A percentile compares a stretch with the other conserved stretches of the same genome.
phyloP scores from a whole-genome alignment of 139 green algal genomes.

The Volvox reticuliferus region DNA sequence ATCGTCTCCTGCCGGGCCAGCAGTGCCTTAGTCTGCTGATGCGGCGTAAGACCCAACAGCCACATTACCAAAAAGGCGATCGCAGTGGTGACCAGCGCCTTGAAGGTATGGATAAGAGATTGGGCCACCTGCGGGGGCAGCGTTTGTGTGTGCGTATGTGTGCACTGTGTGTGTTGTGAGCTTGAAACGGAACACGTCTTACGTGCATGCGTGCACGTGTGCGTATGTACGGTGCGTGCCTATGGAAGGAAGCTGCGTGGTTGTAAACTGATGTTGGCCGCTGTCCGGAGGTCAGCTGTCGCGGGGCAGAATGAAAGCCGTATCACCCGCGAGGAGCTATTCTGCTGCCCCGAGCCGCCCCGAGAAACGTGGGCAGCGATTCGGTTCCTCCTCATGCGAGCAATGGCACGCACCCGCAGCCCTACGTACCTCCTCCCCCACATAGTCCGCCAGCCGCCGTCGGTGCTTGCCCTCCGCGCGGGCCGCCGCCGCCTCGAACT shows the following conservation, averaged over 20 bases:
- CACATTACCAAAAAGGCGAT: conserved; percentile 46
- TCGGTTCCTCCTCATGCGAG: background rate
- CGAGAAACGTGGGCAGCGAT: no score
- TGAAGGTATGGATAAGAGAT: conserved; percentile 36
- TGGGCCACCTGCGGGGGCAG: background rate
- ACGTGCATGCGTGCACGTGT: background rate
- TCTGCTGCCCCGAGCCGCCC: no score
- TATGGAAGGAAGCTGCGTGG: no score
- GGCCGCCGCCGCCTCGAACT: background rate
- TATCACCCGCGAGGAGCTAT: no score
- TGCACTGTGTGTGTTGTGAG: background rate
- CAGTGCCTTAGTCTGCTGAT: conserved; percentile 34
- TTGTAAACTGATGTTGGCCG: no score
- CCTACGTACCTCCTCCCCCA: conserved; percentile 30
- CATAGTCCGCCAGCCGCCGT: conserved; percentile 3
- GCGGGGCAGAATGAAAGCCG: no score
- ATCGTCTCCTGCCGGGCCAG: conserved; percentile 16
- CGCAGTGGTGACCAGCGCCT: conserved; percentile 34
- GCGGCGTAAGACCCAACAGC: conserved; percentile 47
- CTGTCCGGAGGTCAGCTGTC: no score
- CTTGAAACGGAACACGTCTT: no score
- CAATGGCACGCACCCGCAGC: background rate
- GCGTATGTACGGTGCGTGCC: background rate
- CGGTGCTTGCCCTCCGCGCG: background rate
- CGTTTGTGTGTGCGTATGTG: background rate